These are phyloP conservation scores for Vitis amurensis DNA, from an alignment of 164 flowering plant genomes.

Conservation along the genomic window DNA sequence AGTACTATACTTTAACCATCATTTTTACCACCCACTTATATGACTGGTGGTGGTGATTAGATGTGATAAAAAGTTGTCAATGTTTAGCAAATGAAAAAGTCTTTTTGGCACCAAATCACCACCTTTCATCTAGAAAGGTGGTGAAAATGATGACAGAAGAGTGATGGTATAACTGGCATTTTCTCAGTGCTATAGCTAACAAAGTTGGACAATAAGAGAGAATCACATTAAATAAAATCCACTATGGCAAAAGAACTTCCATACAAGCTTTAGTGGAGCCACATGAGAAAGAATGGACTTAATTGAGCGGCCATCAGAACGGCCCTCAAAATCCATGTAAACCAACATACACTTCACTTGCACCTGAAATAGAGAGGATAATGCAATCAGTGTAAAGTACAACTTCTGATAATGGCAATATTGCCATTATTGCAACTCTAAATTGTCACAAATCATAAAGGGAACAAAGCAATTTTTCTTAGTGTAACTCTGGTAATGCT, in stretches of 20 bases:
- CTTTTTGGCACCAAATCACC: too few relatives aligned
- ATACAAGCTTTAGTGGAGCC: slow-evolving; percentile 90
- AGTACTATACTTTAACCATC: too few relatives aligned
- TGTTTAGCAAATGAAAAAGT: too few relatives aligned
- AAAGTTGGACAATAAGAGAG: background rate
- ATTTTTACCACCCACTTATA: too few relatives aligned
- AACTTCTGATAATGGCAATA: background rate
- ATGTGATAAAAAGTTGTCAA: too few relatives aligned
- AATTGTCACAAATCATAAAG: background rate
- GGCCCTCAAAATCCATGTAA: slow-evolving; percentile 95
- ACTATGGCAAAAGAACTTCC: slow-evolving; percentile 15
- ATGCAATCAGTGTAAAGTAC: slow-evolving; percentile 3
- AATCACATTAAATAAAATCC: background rate
- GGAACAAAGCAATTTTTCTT: too few relatives aligned
- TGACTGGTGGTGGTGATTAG: too few relatives aligned
- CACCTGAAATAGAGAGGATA: slow-evolving; percentile 49
- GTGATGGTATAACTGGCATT: too few relatives aligned
- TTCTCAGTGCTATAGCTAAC: background rate
- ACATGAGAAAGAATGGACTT: slow-evolving; percentile 90
- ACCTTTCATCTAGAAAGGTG: too few relatives aligned
- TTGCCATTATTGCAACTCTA: background rate
- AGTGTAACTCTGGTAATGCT: too few relatives aligned
- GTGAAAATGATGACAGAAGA: too few relatives aligned
- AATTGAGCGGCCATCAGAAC: slow-evolving; percentile 95
- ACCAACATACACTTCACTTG: slow-evolving; percentile 81